Evolutionary conservation across 2,329 filamentous ascomycete genomes (phyloP).

Genomic region (Trichoderma koningiopsis): DNA sequence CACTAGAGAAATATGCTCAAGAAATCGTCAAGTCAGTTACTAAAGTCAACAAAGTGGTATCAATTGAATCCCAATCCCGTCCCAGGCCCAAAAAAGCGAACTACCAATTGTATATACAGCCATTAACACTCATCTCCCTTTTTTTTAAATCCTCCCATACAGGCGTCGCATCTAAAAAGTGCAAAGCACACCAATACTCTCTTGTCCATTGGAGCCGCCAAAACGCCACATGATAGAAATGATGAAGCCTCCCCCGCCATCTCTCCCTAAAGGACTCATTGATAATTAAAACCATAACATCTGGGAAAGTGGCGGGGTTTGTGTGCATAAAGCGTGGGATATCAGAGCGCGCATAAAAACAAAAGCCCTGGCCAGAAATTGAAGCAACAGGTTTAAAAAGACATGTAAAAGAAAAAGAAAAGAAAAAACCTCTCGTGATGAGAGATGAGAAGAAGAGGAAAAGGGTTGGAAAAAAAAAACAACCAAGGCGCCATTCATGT

Average conservation of each 20-base stretch:
- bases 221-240: constrained; percentile 20
- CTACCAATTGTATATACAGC: constrained; percentile 16
- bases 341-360: constrained; percentile 8
- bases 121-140: constrained; percentile 13
- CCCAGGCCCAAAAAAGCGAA: constrained; percentile 5
- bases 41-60: constrained; percentile 26
- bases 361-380: constrained; percentile 1
- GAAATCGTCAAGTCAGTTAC: not conserved
- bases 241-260: not conserved
- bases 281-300: not conserved
- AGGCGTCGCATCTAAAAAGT: constrained; percentile 8
- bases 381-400: not conserved
- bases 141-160: constrained; percentile 1
- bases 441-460: not conserved
- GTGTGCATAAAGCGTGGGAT: constrained; percentile 14
- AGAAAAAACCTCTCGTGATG: not conserved
- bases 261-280: not conserved
- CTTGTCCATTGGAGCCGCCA: constrained; percentile 1
- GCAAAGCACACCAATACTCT: not conserved
- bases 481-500: constrained; percentile 25
- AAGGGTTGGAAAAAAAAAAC: not conserved
- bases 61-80: constrained; percentile 24
- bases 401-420: not conserved
- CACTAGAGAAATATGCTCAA: not conserved
- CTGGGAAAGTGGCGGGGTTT: not conserved